These are phyloP conservation scores for Cryptococcus sp. DNA, from an alignment of 1,284 basidiomycete genomes.

Conservation along the genomic window DNA sequence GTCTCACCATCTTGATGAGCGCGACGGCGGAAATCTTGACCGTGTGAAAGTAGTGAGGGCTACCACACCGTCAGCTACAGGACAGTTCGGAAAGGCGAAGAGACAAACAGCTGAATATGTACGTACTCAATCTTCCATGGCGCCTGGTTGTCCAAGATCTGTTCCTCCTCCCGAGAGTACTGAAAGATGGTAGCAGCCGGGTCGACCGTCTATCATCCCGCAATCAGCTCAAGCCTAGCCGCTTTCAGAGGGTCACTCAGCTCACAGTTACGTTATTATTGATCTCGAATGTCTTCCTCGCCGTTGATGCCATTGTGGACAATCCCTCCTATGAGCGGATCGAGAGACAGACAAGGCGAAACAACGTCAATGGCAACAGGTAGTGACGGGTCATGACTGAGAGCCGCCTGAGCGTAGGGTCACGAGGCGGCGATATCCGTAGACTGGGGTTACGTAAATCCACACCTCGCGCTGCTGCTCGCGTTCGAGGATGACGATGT, in stretches of 20 bases:
- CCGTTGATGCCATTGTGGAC: constrained; percentile 11
- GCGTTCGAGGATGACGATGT: background rate
- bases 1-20: constrained; percentile 90
- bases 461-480: background rate
- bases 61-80: constrained; percentile 35
- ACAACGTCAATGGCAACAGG: too few relatives aligned
- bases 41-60: constrained; percentile 86
- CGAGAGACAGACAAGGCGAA: background rate
- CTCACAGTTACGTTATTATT: constrained; percentile 64
- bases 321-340: background rate
- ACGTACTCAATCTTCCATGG: constrained; percentile 85
- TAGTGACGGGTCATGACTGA: background rate
- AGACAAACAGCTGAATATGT: too few relatives aligned
- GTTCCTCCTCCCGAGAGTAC: constrained; percentile 72
- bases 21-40: constrained; percentile 95
- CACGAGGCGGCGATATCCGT: too few relatives aligned
- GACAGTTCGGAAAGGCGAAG: background rate
- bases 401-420: background rate
- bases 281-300: constrained; percentile 73
- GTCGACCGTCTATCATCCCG: constrained; percentile 26
- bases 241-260: background rate
- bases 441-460: constrained; percentile 2
- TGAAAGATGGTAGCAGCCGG: constrained; percentile 69
- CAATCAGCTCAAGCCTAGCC: constrained; percentile 1
- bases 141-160: constrained; percentile 63